Conservation (phyloP, 2,329 filamentous ascomycete species). For the Colletotrichum trifolii region DNA sequence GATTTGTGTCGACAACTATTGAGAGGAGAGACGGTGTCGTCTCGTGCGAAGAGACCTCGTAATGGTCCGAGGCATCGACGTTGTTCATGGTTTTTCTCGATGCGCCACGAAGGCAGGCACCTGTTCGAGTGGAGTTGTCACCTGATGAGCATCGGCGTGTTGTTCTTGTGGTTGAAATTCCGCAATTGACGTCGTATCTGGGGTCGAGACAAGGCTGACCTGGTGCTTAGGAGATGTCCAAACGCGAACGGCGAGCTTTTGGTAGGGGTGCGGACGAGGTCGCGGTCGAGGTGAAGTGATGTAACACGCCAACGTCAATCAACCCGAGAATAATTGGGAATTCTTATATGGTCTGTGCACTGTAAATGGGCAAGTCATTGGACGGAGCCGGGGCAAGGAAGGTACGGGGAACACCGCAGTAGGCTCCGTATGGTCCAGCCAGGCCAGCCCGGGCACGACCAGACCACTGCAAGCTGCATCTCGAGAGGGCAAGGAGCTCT, state of each 20-base stretch:
- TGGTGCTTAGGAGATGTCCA: no score
- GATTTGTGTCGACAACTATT: constrained; percentile 95
- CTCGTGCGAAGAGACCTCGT: constrained; percentile 63
- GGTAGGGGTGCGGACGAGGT: constrained; percentile 24
- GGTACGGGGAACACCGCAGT: constrained; percentile 11
- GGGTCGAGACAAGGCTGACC: constrained; percentile 5
- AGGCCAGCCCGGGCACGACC: no score
- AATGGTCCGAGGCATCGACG: constrained; percentile 70
- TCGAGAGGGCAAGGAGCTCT: no score
- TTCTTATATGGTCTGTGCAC: constrained; percentile 24
- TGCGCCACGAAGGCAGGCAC: constrained; percentile 31
- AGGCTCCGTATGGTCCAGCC: constrained; percentile 13
- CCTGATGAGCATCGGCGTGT: constrained; percentile 25
- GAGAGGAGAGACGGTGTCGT: constrained; percentile 84
- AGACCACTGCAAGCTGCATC: no score
- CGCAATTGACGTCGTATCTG: no score
- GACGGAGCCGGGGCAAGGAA: constrained; percentile 14
- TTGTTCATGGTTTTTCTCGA: constrained; percentile 58
- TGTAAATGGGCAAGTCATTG: constrained; percentile 18
- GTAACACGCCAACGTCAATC: constrained; percentile 22
- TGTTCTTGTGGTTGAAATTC: no score
- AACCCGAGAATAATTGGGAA: constrained; percentile 26
- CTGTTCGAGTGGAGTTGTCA: constrained; percentile 29
- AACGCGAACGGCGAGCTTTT: not conserved
- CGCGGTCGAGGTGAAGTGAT: constrained; percentile 22